Evolutionary conservation across 2,329 filamentous ascomycete genomes (phyloP).

Genomic region (Leptographium galeiforme): DNA sequence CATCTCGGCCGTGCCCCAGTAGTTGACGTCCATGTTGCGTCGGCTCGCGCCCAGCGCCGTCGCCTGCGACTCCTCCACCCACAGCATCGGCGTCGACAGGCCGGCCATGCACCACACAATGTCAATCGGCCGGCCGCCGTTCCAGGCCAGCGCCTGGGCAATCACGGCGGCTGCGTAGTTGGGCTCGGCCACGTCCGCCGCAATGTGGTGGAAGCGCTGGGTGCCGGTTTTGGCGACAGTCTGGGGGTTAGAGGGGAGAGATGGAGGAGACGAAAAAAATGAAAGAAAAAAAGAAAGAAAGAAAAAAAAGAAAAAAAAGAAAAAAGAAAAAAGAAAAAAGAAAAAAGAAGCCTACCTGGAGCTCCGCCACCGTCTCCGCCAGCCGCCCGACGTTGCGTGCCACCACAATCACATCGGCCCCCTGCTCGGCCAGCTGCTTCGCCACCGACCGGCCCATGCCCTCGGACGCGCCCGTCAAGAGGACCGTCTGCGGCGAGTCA

Average conservation of each 20-base stretch:
- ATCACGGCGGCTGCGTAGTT: slow-evolving; percentile 59
- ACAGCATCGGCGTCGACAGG: slow-evolving; percentile 58
- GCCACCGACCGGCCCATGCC: slow-evolving; percentile 76
- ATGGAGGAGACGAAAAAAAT: neutral
- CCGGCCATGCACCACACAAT: slow-evolving; percentile 89
- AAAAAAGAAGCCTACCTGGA: slow-evolving; percentile 34
- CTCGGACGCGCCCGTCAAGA: slow-evolving; percentile 85
- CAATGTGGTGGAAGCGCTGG: slow-evolving; percentile 74
- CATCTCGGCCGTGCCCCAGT: slow-evolving; percentile 76
- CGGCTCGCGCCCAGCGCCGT: slow-evolving; percentile 48
- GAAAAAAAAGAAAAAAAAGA: neutral
- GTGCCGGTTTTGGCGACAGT: slow-evolving; percentile 50
- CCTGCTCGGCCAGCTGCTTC: slow-evolving; percentile 62
- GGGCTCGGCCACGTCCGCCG: slow-evolving; percentile 63
- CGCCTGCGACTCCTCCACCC: slow-evolving; percentile 54
- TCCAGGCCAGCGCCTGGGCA: slow-evolving; percentile 63
- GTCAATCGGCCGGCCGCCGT: slow-evolving; percentile 59
- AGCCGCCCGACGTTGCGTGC: slow-evolving; percentile 68
- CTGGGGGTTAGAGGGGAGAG: slow-evolving; percentile 21
- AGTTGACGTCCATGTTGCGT: slow-evolving; percentile 84
- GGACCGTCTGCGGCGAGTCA: slow-evolving; percentile 50
- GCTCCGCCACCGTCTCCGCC: slow-evolving; percentile 49
- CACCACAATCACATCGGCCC: slow-evolving; percentile 77
- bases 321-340: neutral
- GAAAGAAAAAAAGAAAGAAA: no score